A percentile compares a stretch with the other conserved stretches of the same genome.
phyloP scores from a whole-genome alignment of 192 early-diverging fungal species.

The Helicostylum pulchrum region DNA sequence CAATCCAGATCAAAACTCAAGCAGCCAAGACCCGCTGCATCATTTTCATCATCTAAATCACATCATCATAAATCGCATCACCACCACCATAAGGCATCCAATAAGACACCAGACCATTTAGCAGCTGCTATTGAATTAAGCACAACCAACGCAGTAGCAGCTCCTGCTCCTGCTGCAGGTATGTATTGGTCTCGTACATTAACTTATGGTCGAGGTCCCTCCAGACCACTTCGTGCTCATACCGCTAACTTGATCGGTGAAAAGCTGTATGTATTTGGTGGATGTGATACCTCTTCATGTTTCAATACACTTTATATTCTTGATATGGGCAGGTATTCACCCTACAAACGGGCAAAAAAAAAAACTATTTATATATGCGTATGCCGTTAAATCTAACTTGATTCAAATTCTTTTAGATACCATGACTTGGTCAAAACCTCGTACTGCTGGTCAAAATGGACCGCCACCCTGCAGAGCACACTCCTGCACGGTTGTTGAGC shows the following conservation, averaged over 20 bases:
- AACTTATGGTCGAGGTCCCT: constrained; percentile 60
- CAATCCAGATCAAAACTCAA: not conserved
- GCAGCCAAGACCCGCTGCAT: no score
- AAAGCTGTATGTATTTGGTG: constrained; percentile 81
- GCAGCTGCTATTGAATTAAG: constrained; percentile 20
- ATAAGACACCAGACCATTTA: constrained; percentile 10
- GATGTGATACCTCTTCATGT: constrained; percentile 73
- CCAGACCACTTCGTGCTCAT: constrained; percentile 70
- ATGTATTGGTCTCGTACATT: constrained; percentile 76
- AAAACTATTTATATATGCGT: no score
- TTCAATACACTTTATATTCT: constrained; percentile 77
- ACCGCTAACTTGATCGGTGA: constrained; percentile 74
- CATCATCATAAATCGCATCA: not conserved
- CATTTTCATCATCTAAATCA: not conserved
- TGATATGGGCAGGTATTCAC: constrained; percentile 57
- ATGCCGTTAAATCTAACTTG: not conserved
- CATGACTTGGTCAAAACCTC: constrained; percentile 74
- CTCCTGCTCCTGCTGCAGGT: constrained; percentile 68
- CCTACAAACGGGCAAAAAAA: constrained; percentile 8
- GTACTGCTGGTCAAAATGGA: constrained; percentile 55
- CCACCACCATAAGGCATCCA: not conserved
- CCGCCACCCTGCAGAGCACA: constrained; percentile 82
- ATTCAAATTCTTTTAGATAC: constrained; percentile 54
- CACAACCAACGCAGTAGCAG: constrained; percentile 14
- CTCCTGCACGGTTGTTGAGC: constrained; percentile 67